Conservation (phyloP, 1,139 yeast species). For the Zygosaccharomyces pseudobailii region DNA sequence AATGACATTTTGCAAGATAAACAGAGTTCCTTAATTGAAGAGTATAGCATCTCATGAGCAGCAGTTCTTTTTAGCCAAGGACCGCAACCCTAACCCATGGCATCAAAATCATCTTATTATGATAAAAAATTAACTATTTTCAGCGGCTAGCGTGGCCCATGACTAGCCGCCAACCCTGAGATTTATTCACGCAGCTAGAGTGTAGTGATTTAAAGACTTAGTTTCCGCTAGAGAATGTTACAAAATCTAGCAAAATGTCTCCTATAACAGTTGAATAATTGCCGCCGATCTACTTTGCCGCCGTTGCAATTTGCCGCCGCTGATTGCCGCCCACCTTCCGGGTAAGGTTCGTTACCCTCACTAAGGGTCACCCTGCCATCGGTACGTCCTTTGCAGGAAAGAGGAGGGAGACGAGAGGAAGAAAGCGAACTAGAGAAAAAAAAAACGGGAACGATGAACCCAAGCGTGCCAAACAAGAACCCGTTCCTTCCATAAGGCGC, state of each 20-base stretch:
- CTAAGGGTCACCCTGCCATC: background rate
- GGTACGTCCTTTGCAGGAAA: background rate
- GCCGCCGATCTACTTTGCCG: background rate
- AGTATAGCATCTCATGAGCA: too few species aligned
- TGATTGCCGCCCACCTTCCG: background rate
- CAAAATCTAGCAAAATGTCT: too few species aligned
- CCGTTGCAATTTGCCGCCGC: background rate
- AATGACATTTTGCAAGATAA: too few species aligned
- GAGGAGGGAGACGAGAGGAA: constrained; percentile 1
- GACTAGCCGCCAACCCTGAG: background rate
- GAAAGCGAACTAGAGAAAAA: background rate
- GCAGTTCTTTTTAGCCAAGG: too few species aligned
- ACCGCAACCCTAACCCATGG: too few species aligned
- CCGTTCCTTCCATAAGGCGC: background rate
- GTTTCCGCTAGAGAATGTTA: too few species aligned
- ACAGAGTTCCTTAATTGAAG: too few species aligned
- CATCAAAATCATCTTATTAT: too few species aligned
- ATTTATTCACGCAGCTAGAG: too few species aligned
- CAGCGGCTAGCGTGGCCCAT: background rate
- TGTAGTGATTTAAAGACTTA: too few species aligned
- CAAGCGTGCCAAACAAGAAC: constrained; percentile 3
- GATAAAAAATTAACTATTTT: too few species aligned
- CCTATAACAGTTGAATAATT: background rate
- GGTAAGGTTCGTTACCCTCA: background rate
- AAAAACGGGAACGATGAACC: constrained; percentile 2